phyloP scores from a whole-genome alignment of 768 basidiomycete genomes.

The Tephrocybe sp. region DNA sequence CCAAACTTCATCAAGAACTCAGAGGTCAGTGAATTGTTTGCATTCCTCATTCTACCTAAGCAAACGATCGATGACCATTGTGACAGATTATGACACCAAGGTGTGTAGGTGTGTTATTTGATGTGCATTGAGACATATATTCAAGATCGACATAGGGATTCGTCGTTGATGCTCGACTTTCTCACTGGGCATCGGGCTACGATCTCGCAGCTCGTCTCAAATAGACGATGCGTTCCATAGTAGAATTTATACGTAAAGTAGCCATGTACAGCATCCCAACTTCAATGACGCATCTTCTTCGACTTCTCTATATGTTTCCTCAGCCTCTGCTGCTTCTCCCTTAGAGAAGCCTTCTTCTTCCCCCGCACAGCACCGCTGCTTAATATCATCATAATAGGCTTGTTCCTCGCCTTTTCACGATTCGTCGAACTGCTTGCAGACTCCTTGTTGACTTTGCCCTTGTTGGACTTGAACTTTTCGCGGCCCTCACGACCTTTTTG shows the following conservation, averaged over 20 bases:
- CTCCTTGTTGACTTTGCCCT: slow-evolving; percentile 90
- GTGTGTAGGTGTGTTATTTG: slow-evolving; percentile 34
- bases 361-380: slow-evolving; percentile 72
- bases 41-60: too few relatives aligned
- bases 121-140: not conserved
- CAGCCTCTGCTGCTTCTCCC: slow-evolving; percentile 79
- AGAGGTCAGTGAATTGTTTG: slow-evolving; percentile 45
- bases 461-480: slow-evolving; percentile 88
- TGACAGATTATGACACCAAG: slow-evolving; percentile 56
- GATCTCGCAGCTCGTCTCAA: slow-evolving; percentile 46
- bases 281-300: slow-evolving; percentile 48
- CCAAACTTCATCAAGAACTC: slow-evolving; percentile 60
- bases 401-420: slow-evolving; percentile 89
- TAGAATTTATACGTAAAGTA: too few relatives aligned
- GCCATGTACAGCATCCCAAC: not conserved
- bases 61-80: not conserved
- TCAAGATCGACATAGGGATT: slow-evolving; percentile 42
- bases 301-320: slow-evolving; percentile 72
- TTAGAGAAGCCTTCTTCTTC: slow-evolving; percentile 81
- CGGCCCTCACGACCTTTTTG: slow-evolving; percentile 92
- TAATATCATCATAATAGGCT: slow-evolving; percentile 94
- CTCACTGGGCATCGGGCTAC: slow-evolving; percentile 75
- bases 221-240: not conserved
- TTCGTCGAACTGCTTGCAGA: slow-evolving; percentile 86
- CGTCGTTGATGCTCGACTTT: slow-evolving; percentile 74